Evolutionary conservation across 768 basidiomycete genomes (phyloP), one percentile per base, ranked within the genome.

Genomic region (Dictyophora rubrovolvata): DNA sequence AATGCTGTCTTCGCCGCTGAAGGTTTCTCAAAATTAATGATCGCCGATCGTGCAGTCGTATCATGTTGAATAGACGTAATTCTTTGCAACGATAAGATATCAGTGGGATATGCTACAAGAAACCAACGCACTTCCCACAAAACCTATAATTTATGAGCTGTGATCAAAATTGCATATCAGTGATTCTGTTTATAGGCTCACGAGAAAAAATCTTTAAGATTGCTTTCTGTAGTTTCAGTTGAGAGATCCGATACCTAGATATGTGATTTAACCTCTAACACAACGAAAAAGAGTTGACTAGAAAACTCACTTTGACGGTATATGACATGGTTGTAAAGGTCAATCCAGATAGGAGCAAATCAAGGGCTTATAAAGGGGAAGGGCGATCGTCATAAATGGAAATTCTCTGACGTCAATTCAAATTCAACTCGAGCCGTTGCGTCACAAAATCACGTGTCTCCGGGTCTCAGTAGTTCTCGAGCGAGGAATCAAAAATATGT

Each of bases 1-100:
- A 89, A 70, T 12, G 92, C 93, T 0, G 93, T 95, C 72, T 85
- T 85, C 6, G 86, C 92, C 1, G 93, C 87, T 2, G 81, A 82
- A 5, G 81, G 72, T 71, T 94, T 96, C 70, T 89, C 86, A 66
- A 96, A 98, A 54, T 81, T 72, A 64, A 98, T 82, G 28, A 76
- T 76, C n/a, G 93, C 94, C 18, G 74, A 73, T 52, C 75, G 69
- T 12, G 67, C 69, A 54, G 71, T 74, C 14, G 69, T 70, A 53
- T 73, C 70, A 51, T 81, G 75, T 69, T 88, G 81, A 69, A 93
- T 83, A n/a, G 76, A 75, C 17, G 69, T 67, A 69, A 93, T 91
- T 67, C 85, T 89, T 60, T 55, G 11, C 34, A 53, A 21, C 47
- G 46, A 47, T 54, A 62, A 63, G 56, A 48, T 35, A n/a, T 18